Evolutionary conservation across 371 early-diverging fungal species (phyloP).

Genomic region (Rhizopus stolonifer): DNA sequence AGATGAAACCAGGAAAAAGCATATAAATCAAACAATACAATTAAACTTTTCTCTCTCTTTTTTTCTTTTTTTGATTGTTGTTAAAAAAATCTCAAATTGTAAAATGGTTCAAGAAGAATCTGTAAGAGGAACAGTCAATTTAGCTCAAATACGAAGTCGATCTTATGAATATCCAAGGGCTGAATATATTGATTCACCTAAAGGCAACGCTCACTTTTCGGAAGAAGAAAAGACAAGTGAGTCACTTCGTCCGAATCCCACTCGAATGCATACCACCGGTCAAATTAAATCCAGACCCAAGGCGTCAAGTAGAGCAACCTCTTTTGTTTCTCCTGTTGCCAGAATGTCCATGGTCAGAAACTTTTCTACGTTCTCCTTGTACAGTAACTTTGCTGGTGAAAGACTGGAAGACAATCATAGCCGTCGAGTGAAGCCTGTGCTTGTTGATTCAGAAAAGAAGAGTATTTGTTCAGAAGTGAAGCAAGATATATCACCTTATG

Average conservation of each 20-base stretch:
- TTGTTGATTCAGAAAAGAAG: background rate
- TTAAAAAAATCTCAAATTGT: too few relatives aligned
- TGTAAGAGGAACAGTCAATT: slow-evolving; percentile 18
- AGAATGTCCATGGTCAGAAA: slow-evolving; percentile 25
- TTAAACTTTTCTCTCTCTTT: too few relatives aligned
- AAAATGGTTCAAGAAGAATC: slow-evolving; percentile 4
- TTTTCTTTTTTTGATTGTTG: too few relatives aligned
- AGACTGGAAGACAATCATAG: slow-evolving; percentile 12
- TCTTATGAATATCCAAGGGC: slow-evolving; percentile 15
- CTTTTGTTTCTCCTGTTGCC: slow-evolving; percentile 12
- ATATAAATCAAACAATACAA: too few relatives aligned
- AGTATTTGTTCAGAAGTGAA: background rate
- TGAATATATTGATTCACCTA: background rate
- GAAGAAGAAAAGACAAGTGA: slow-evolving; percentile 9
- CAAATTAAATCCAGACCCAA: slow-evolving; percentile 15
- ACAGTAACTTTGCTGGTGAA: slow-evolving; percentile 40
- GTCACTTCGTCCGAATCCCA: background rate
- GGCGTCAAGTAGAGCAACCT: slow-evolving; percentile 13
- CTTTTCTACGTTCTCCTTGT: slow-evolving; percentile 29
- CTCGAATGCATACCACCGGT: slow-evolving; percentile 8
- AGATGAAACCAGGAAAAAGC: too few relatives aligned
- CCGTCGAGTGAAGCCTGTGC: background rate
- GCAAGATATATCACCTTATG: slow-evolving; percentile 18
- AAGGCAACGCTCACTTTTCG: slow-evolving; percentile 12
- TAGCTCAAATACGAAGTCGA: slow-evolving; percentile 18